phyloP scores from a whole-genome alignment of 768 basidiomycete genomes.

The Psilocybe azurescens region DNA sequence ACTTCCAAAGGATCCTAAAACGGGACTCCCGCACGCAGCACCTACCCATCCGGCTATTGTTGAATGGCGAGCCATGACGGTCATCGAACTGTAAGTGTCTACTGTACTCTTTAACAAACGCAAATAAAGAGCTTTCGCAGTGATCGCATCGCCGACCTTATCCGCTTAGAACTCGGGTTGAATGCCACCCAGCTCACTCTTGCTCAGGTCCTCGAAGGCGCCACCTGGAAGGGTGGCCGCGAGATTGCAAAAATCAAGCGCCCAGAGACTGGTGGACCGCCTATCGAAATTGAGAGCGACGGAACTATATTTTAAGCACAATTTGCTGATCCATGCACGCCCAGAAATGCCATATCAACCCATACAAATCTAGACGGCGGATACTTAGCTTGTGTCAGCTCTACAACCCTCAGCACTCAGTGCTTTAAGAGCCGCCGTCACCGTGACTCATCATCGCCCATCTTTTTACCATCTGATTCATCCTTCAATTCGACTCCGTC shows the following conservation, averaged over 20 bases:
- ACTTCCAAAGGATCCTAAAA: conserved; percentile 53
- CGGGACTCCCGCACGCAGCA: conserved; percentile 64
- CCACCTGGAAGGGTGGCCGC: conserved; percentile 96
- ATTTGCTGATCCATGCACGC: neutral
- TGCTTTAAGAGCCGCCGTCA: too few species aligned
- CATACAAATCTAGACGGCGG: too few species aligned
- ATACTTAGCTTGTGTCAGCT: too few species aligned
- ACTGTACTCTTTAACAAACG: conserved; percentile 16
- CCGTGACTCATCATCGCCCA: too few species aligned
- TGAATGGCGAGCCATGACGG: conserved; percentile 97
- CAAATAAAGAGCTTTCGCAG: conserved; percentile 41
- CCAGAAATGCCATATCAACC: too few species aligned
- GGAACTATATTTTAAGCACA: conserved; percentile 73
- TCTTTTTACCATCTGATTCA: too few species aligned
- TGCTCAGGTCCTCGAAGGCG: conserved; percentile 91
- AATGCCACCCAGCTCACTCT: conserved; percentile 62
- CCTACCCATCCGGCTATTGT: conserved; percentile 90
- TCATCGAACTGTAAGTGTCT: conserved; percentile 80
- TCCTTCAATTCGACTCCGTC: too few species aligned
- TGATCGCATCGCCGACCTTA: conserved; percentile 76
- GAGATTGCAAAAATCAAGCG: conserved; percentile 87
- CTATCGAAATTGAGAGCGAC: conserved; percentile 86
- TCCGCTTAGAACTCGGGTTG: conserved; percentile 64
- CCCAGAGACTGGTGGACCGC: conserved; percentile 78
- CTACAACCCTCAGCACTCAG: too few species aligned